A percentile compares a stretch with the other conserved stretches of the same genome.
phyloP scores from a whole-genome alignment of 2,329 filamentous ascomycete genomes.

The Arthrobotrys musiformis region DNA sequence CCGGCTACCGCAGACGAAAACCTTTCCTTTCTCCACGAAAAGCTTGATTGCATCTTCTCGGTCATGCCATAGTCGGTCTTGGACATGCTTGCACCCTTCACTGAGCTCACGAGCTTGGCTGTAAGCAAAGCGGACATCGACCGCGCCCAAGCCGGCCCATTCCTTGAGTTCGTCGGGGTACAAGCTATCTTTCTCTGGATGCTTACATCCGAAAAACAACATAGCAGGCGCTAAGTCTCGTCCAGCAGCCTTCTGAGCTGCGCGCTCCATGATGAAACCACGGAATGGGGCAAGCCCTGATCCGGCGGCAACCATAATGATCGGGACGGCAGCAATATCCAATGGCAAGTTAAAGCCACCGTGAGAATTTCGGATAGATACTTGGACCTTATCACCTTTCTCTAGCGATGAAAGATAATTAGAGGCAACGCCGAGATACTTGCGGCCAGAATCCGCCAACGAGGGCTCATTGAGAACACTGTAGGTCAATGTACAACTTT shows the following conservation, averaged over 20 bases:
- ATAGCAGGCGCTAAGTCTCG: constrained; percentile 70
- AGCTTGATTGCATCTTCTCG: constrained; percentile 64
- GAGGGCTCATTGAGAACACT: constrained; percentile 72
- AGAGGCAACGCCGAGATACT: constrained; percentile 71
- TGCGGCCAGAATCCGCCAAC: constrained; percentile 64
- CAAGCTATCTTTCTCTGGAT: constrained; percentile 69
- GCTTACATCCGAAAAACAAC: constrained; percentile 74
- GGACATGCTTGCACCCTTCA: constrained; percentile 68
- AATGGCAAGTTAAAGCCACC: constrained; percentile 67
- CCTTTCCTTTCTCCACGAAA: constrained; percentile 67
- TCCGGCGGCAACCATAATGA: constrained; percentile 68
- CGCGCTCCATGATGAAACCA: constrained; percentile 73
- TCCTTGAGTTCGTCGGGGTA: constrained; percentile 70
- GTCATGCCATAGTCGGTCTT: constrained; percentile 67
- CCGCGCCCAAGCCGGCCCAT: constrained; percentile 72
- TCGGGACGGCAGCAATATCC: constrained; percentile 65
- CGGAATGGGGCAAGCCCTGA: constrained; percentile 73
- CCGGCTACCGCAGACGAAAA: constrained; percentile 74
- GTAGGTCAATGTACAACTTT: constrained; percentile 74
- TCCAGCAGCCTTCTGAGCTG: constrained; percentile 65
- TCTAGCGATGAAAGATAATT: constrained; percentile 69
- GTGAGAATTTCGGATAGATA: constrained; percentile 64
- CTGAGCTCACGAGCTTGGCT: constrained; percentile 65
- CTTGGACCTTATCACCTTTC: constrained; percentile 63
- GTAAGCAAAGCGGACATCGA: constrained; percentile 72